These are phyloP conservation scores for Lactarius sanguifluus DNA, from an alignment of 768 basidiomycete genomes.

Conservation along the genomic window DNA sequence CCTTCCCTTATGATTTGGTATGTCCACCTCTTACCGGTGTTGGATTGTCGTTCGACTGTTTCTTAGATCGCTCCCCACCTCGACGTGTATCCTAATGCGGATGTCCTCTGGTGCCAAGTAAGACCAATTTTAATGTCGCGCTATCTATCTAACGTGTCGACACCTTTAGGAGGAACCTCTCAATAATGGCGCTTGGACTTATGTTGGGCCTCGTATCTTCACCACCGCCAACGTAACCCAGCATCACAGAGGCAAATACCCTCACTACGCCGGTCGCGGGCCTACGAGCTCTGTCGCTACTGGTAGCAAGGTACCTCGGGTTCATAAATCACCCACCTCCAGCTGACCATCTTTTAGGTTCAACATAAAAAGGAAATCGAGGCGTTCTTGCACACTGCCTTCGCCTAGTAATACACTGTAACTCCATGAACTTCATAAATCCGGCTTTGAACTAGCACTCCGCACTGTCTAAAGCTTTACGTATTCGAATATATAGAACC, in stretches of 20 bases:
- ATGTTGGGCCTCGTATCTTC: slow-evolving; percentile 89
- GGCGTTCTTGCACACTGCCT: slow-evolving; percentile 63
- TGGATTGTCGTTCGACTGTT: slow-evolving; percentile 14
- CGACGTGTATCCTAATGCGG: slow-evolving; percentile 95
- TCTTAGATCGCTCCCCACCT: slow-evolving; percentile 84
- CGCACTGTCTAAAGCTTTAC: neutral
- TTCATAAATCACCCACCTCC: slow-evolving; percentile 5
- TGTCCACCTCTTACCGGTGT: slow-evolving; percentile 32
- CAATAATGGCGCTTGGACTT: slow-evolving; percentile 97
- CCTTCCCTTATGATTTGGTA: slow-evolving; percentile 95
- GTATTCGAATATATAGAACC: slow-evolving; percentile 17
- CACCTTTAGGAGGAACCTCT: slow-evolving; percentile 78
- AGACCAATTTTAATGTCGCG: slow-evolving; percentile 19
- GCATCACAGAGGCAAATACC: slow-evolving; percentile 89
- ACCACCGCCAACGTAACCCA: slow-evolving; percentile 91
- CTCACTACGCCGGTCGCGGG: slow-evolving; percentile 87
- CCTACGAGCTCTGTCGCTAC: slow-evolving; percentile 93
- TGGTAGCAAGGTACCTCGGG: slow-evolving; percentile 71
- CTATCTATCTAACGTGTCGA: slow-evolving; percentile 7
- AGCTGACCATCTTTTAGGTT: slow-evolving; percentile 40
- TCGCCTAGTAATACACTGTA: slow-evolving; percentile 35
- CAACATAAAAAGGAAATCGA: slow-evolving; percentile 93
- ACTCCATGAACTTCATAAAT: slow-evolving; percentile 10
- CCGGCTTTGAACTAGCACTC: slow-evolving; percentile 3
- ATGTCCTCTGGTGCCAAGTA: slow-evolving; percentile 89